A percentile compares a stretch with the other conserved stretches of the same genome.
Conservation (phyloP, 495 filamentous ascomycete genomes). For the Aspergillus mulundensis region DNA sequence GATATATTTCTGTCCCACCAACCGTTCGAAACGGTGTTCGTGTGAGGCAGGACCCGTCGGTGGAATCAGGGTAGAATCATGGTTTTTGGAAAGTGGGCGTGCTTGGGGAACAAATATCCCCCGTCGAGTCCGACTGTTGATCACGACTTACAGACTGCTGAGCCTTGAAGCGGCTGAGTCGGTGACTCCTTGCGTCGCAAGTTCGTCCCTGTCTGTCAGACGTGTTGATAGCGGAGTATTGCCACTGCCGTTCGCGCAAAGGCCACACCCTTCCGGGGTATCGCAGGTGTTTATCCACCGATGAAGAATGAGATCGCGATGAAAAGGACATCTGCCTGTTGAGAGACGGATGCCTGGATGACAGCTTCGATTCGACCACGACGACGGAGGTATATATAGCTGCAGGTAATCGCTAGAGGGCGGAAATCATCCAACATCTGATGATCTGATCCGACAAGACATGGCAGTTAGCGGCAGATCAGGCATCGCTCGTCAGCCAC, state of each 20-base stretch:
- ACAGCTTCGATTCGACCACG: constrained; percentile 4
- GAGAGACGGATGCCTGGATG: constrained; percentile 1
- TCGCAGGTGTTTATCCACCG: constrained; percentile 4
- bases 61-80: background rate
- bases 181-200: constrained; percentile 7
- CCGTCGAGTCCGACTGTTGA: background rate
- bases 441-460: constrained; percentile 3
- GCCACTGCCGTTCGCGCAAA: background rate
- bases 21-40: background rate
- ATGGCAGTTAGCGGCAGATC: constrained; percentile 18
- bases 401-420: background rate
- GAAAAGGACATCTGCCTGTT: constrained; percentile 1
- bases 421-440: background rate
- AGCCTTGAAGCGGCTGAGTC: background rate
- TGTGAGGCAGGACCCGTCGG: background rate
- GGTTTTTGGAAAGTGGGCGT: background rate
- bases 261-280: constrained; percentile 14
- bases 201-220: background rate
- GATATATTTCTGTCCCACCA: background rate
- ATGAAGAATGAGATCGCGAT: background rate
- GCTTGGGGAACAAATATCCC: background rate
- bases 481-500: constrained; percentile 18
- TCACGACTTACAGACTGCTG: background rate
- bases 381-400: constrained; percentile 3
- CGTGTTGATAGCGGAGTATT: background rate